Evolutionary conservation across 2,329 filamentous ascomycete species (phyloP).

Genomic region (Teratosphaeria destructans): DNA sequence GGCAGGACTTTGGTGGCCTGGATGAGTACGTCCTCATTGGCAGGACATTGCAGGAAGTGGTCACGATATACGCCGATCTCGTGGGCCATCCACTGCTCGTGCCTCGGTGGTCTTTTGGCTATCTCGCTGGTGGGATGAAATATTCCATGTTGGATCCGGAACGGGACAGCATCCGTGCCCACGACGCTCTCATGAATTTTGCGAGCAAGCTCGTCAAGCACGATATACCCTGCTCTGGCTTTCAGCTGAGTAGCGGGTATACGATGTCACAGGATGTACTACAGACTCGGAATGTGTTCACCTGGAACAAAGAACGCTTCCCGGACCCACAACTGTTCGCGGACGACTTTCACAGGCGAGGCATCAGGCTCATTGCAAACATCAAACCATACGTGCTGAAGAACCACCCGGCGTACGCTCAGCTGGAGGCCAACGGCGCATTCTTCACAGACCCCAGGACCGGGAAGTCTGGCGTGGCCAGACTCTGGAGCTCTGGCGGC

Average conservation of each 20-base stretch:
- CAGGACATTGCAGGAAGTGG: constrained; percentile 54
- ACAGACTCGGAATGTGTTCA: constrained; percentile 60
- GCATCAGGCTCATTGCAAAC: constrained; percentile 59
- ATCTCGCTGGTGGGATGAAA: constrained; percentile 58
- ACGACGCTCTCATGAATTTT: constrained; percentile 50
- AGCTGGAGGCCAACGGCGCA: constrained; percentile 47
- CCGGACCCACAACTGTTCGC: constrained; percentile 57
- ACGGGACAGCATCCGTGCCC: constrained; percentile 28
- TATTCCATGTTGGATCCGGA: constrained; percentile 50
- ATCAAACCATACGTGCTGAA: constrained; percentile 62
- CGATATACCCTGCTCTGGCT: constrained; percentile 59
- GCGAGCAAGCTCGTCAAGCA: constrained; percentile 51
- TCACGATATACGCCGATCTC: constrained; percentile 55
- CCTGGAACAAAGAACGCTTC: constrained; percentile 62
- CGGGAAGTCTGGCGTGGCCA: constrained; percentile 43
- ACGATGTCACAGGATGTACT: constrained; percentile 57
- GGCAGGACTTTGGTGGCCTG: constrained; percentile 60
- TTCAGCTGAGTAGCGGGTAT: constrained; percentile 65
- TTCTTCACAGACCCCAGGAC: constrained; percentile 52
- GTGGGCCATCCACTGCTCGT: constrained; percentile 59
- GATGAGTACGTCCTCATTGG: constrained; percentile 63
- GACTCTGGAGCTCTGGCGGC: constrained; percentile 63
- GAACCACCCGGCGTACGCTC: constrained; percentile 56
- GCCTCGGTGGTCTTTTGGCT: constrained; percentile 63
- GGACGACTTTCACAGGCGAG: constrained; percentile 49